Percentiles rank a stretch among this genome's conserved stretches.
Conservation (phyloP, 371 early-diverging fungal species). For the Apophysomyces trapeziformis region DNA sequence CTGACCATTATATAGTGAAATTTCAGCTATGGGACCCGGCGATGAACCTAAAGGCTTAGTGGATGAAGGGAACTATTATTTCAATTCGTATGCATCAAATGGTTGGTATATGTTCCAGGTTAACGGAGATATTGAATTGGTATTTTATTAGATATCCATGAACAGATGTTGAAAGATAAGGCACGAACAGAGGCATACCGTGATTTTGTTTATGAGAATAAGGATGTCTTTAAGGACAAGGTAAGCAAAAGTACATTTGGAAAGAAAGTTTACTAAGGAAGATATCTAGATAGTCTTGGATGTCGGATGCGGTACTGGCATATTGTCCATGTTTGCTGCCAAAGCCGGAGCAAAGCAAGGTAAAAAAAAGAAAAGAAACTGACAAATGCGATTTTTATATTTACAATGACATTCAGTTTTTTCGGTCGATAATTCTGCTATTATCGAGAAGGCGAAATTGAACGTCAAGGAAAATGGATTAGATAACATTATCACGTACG, state of each 20-base stretch:
- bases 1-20: constrained; percentile 12
- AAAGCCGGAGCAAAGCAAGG: constrained; percentile 64
- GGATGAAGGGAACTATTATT: constrained; percentile 77
- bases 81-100: constrained; percentile 81
- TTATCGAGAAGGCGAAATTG: constrained; percentile 80
- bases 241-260: constrained; percentile 25
- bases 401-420: constrained; percentile 49
- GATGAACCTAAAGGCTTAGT: constrained; percentile 7
- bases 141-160: constrained; percentile 54
- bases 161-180: constrained; percentile 74
- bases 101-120: constrained; percentile 40
- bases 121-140: neutral
- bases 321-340: constrained; percentile 98
- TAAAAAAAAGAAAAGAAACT: neutral
- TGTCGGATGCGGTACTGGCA: constrained; percentile 98
- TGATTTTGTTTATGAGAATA: constrained; percentile 82
- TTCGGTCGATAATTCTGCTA: constrained; percentile 86
- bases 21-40: constrained; percentile 16
- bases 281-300: constrained; percentile 30
- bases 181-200: constrained; percentile 84
- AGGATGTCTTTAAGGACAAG: constrained; percentile 86
- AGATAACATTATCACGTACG: constrained; percentile 69
- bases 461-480: constrained; percentile 82
- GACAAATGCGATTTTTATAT: neutral
- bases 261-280: neutral